phyloP scores from a whole-genome alignment of 179 eudicot genomes.

The Corrigiola litoralis region DNA sequence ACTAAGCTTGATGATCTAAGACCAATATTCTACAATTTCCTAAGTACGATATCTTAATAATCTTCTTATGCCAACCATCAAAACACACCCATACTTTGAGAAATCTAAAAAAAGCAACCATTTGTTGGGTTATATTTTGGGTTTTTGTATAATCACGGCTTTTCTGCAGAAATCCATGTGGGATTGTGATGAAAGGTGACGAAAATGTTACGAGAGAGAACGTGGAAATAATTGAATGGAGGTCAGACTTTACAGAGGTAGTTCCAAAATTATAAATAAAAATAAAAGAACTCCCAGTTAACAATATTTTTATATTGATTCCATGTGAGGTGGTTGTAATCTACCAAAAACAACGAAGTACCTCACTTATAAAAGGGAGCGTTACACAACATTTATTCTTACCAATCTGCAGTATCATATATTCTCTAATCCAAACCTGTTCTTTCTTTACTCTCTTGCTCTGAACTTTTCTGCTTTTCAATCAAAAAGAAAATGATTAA shows the following conservation, averaged over 20 bases:
- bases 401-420: conserved; percentile 3
- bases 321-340: conserved; percentile 27
- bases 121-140: conserved; percentile 21
- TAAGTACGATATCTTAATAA: neutral
- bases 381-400: conserved; percentile 10
- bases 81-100: neutral
- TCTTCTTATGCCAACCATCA: neutral
- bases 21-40: neutral
- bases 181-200: conserved; percentile 17
- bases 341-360: conserved; percentile 5
- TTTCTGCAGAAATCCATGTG: conserved; percentile 31
- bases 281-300: neutral
- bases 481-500: conserved; percentile 16
- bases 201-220: conserved; percentile 23
- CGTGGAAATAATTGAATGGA: conserved; percentile 31
- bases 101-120: conserved; percentile 25
- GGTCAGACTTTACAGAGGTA: conserved; percentile 24
- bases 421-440: conserved; percentile 1
- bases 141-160: conserved; percentile 19
- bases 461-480: neutral
- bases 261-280: neutral
- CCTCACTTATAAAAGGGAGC: conserved; percentile 12
- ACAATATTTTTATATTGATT: neutral
- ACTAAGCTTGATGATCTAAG: neutral
- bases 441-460: neutral